phyloP scores from a whole-genome alignment of 495 filamentous ascomycete genomes.

The Lophiostoma macrostomum region DNA sequence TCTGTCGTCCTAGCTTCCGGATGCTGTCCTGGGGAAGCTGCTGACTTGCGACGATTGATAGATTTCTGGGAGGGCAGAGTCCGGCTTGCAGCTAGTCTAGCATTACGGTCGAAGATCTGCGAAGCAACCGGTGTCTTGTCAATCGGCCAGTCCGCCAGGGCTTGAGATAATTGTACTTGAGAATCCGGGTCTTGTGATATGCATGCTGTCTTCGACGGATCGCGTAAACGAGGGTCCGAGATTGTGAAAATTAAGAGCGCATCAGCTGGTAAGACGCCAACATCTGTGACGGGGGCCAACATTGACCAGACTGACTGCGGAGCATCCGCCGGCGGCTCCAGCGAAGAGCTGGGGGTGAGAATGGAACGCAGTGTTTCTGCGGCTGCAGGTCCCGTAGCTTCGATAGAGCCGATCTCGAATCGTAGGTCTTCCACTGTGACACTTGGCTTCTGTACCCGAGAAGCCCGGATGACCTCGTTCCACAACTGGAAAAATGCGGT shows the following conservation, averaged over 20 bases:
- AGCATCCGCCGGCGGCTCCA: constrained; percentile 31
- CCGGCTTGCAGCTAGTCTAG: constrained; percentile 59
- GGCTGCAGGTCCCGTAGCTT: constrained; percentile 77
- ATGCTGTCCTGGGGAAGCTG: constrained; percentile 60
- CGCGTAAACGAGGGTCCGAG: constrained; percentile 74
- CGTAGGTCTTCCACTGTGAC: constrained; percentile 84
- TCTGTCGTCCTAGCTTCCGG: constrained; percentile 64
- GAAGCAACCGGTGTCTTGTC: constrained; percentile 56
- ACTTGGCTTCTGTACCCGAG: constrained; percentile 67
- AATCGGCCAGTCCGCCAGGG: constrained; percentile 67
- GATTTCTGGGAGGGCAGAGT: constrained; percentile 75
- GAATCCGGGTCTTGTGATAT: constrained; percentile 42
- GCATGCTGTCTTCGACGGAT: constrained; percentile 57
- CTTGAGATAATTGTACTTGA: constrained; percentile 52
- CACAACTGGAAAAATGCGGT: constrained; percentile 84
- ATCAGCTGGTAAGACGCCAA: constrained; percentile 69
- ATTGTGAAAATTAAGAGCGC: constrained; percentile 69
- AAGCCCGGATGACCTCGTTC: constrained; percentile 66
- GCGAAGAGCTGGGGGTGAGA: constrained; percentile 55
- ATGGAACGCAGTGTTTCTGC: constrained; percentile 75
- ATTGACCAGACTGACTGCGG: constrained; percentile 59
- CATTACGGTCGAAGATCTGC: constrained; percentile 65
- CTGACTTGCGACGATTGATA: constrained; percentile 78
- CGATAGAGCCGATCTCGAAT: constrained; percentile 92
- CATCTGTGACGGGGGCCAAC: constrained; percentile 69